Evolutionary conservation across 2,329 filamentous ascomycete genomes (phyloP).

Genomic region (Alternaria solani): DNA sequence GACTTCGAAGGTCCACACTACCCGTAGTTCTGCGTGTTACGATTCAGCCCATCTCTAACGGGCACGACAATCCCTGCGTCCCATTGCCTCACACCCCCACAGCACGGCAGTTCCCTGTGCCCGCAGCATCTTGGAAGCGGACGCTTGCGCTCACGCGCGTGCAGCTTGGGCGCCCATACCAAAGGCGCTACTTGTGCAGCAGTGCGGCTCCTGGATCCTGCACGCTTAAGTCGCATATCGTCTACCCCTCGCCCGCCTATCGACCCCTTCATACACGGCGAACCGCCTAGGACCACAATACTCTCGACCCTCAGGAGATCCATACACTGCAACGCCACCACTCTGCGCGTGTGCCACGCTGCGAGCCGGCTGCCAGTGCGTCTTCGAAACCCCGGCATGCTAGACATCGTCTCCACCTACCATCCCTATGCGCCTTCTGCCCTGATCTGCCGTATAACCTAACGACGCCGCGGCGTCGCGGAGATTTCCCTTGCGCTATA

Average conservation of each 20-base stretch:
- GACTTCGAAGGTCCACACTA: slow-evolving; percentile 20
- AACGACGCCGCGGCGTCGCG: slow-evolving; percentile 45
- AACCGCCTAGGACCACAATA: slow-evolving; percentile 21
- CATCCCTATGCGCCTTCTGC: slow-evolving; percentile 42
- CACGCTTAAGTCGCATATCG: slow-evolving; percentile 35
- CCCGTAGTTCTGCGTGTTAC: slow-evolving; percentile 27
- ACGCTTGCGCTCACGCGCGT: slow-evolving; percentile 35
- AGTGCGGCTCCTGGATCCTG: slow-evolving; percentile 39
- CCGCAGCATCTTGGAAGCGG: slow-evolving; percentile 37
- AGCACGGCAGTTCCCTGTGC: slow-evolving; percentile 50
- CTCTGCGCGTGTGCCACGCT: slow-evolving; percentile 50
- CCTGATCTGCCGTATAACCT: slow-evolving; percentile 49
- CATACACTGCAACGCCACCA: slow-evolving; percentile 33
- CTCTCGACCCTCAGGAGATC: slow-evolving; percentile 28
- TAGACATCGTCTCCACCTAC: slow-evolving; percentile 46
- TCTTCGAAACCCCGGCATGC: slow-evolving; percentile 39
- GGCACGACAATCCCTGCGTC: slow-evolving; percentile 32
- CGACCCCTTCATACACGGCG: slow-evolving; percentile 35
- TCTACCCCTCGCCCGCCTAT: slow-evolving; percentile 33
- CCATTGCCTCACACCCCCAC: slow-evolving; percentile 41
- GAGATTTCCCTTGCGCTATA: slow-evolving; percentile 45
- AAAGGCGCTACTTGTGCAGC: slow-evolving; percentile 28
- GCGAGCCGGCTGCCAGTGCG: slow-evolving; percentile 36
- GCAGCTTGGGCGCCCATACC: slow-evolving; percentile 21
- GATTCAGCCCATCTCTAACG: slow-evolving; percentile 28